phyloP scores from a whole-genome alignment of 257 asterid genomes.

The Capsicum pubescens region DNA sequence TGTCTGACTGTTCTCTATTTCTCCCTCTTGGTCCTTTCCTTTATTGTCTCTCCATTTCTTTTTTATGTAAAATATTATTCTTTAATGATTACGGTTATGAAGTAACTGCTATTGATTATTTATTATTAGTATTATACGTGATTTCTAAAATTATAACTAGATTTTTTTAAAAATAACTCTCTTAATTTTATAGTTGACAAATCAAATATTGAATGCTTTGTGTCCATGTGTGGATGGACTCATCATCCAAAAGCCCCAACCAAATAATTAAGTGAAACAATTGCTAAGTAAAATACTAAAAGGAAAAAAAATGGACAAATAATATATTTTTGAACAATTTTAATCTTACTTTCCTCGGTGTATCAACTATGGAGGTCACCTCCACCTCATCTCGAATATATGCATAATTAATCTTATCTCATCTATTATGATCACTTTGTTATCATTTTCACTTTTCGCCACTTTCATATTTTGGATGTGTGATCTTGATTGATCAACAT shows the following conservation, averaged over 20 bases:
- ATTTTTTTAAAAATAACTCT: not conserved
- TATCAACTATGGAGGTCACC: too few relatives aligned
- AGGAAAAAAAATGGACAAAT: too few relatives aligned
- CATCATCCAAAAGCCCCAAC: not conserved
- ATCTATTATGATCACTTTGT: too few relatives aligned
- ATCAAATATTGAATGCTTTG: not conserved
- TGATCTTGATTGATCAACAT: too few relatives aligned
- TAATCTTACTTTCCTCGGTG: too few relatives aligned
- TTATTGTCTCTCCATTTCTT: not conserved
- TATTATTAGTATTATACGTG: not conserved
- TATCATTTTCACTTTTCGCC: too few relatives aligned
- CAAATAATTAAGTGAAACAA: not conserved
- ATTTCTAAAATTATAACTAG: not conserved
- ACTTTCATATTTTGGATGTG: too few relatives aligned
- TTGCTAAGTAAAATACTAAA: not conserved
- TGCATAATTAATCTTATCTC: too few relatives aligned
- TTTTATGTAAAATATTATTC: not conserved
- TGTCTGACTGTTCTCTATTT: not conserved
- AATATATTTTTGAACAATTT: too few relatives aligned
- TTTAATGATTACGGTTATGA: not conserved
- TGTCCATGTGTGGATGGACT: too few relatives aligned
- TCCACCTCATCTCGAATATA: too few relatives aligned
- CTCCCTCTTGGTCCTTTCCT: not conserved
- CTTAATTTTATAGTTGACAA: not conserved
- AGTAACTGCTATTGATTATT: not conserved